These are phyloP conservation scores for Posidonia oceanica DNA, from an alignment of 116 monocot species.

Conservation along the genomic window DNA sequence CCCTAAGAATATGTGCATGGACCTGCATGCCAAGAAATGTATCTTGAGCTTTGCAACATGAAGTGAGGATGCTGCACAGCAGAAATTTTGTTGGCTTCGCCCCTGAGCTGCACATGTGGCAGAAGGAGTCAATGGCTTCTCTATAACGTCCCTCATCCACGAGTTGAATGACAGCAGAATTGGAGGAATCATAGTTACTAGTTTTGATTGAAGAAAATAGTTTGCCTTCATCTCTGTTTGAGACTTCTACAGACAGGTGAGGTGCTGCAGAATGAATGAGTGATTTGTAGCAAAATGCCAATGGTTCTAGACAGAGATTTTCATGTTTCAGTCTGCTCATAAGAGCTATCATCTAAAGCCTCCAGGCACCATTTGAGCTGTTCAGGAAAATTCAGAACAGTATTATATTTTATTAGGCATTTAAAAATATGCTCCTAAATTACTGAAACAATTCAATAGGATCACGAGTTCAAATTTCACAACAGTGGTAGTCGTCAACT, in stretches of 20 bases:
- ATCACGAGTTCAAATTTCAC: too few species aligned
- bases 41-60: conserved; percentile 4
- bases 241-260: neutral
- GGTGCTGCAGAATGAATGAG: neutral
- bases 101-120: neutral
- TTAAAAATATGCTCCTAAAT: too few species aligned
- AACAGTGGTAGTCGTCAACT: too few species aligned
- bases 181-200: neutral
- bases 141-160: neutral
- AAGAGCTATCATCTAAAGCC: neutral
- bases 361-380: neutral
- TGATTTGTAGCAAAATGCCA: neutral
- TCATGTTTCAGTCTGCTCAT: neutral
- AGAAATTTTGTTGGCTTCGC: conserved; percentile 7
- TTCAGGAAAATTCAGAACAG: too few species aligned
- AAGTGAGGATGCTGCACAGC: conserved; percentile 12
- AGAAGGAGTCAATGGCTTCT: conserved; percentile 9
- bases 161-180: neutral
- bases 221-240: too few species aligned
- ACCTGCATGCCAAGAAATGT: conserved; percentile 6
- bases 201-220: too few species aligned
- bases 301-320: neutral
- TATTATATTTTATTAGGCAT: too few species aligned
- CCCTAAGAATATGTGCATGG: conserved; percentile 4
- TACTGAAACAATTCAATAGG: too few species aligned